Evolutionary conservation across 805 yeast genomes (phyloP), one percentile per base, ranked within the genome.

Genomic region (Candida argentea): DNA sequence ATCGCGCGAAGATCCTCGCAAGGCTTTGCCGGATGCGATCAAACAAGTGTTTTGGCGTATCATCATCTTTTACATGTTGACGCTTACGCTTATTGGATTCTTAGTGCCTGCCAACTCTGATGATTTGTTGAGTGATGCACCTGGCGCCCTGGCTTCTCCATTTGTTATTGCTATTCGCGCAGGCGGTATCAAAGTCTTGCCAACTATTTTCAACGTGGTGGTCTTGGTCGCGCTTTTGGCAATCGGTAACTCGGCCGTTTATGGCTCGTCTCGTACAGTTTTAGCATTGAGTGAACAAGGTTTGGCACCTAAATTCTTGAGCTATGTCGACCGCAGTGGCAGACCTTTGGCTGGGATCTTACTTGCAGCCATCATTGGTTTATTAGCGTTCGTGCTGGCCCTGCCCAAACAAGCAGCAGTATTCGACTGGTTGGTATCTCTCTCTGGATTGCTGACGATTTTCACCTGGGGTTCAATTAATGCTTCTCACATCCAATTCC

Each of bases 31-130:
- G 6, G 46, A 48, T 33, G 65, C 67, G 32, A 60, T 60, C 35
- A 60, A 60, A 34, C 57, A 57, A 43, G 65, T 60, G 9, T 55
- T 59, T 35, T 60, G 61, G 54, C 46, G 67, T 37, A 59, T 60
- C 33, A 26, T 57, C 20, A 40, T 60, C 12, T 60, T 60, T 39
- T 60, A 57, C 43, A 49, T 60, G 57, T 31, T 59, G 22, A 57
- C 67, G 5, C 48, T 61, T 22, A 56, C 60, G 10, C 51, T 61
- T 33, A 46, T 61, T 15, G 60, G 59, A 4, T 58, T 59, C 36
- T 48, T 61, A 34, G 67, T 61, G 6, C 55, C 65, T 3, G 49
- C 50, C 26, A 31, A 46, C 32, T 46, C 50, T 18, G 19, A 31
- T 4, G 36, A 49, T 10, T 46, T 61, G 34, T 35, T 43, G 9